phyloP scores from a whole-genome alignment of 2,329 filamentous ascomycete genomes.

The Sclerotinia glacialis region DNA sequence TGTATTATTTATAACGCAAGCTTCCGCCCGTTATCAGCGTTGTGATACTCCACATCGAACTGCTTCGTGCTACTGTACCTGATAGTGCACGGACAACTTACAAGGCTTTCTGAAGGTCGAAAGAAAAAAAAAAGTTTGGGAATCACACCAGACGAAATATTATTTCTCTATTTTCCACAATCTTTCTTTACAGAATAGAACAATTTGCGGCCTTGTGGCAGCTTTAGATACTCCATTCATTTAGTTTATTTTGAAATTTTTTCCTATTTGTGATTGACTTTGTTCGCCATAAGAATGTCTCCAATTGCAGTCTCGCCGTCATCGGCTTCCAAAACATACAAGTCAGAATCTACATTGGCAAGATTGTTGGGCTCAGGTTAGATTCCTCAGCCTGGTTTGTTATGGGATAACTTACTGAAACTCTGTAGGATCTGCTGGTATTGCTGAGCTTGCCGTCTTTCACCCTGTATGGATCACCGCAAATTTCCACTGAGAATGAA shows the following conservation, averaged over 20 bases:
- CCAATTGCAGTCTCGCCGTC: slow-evolving; percentile 36
- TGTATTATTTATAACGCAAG: neutral
- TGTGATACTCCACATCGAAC: neutral
- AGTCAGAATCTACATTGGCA: slow-evolving; percentile 87
- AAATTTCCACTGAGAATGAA: slow-evolving; percentile 20
- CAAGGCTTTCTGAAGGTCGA: slow-evolving; percentile 4
- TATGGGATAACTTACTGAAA: slow-evolving; percentile 24
- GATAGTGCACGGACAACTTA: slow-evolving; percentile 15
- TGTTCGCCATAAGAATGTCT: slow-evolving; percentile 25
- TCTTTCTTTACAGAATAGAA: slow-evolving; percentile 11
- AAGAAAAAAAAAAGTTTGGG: slow-evolving; percentile 21
- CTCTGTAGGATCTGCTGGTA: slow-evolving; percentile 76
- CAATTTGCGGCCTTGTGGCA: neutral
- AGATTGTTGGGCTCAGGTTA: slow-evolving; percentile 88
- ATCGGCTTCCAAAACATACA: slow-evolving; percentile 51
- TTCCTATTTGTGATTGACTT: slow-evolving; percentile 5
- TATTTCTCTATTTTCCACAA: slow-evolving; percentile 15
- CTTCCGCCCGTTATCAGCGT: neutral
- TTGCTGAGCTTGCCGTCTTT: slow-evolving; percentile 90
- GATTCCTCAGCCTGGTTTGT: slow-evolving; percentile 27
- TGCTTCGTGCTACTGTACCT: neutral
- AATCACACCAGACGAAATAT: slow-evolving; percentile 17
- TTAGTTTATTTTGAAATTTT: slow-evolving; percentile 17
- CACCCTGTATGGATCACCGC: slow-evolving; percentile 63
- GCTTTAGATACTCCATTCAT: slow-evolving; percentile 18